Percentiles rank a stretch among this genome's conserved stretches.
Evolutionary conservation across 2,329 filamentous ascomycete species (phyloP).

Genomic region (Fusarium equiseti): DNA sequence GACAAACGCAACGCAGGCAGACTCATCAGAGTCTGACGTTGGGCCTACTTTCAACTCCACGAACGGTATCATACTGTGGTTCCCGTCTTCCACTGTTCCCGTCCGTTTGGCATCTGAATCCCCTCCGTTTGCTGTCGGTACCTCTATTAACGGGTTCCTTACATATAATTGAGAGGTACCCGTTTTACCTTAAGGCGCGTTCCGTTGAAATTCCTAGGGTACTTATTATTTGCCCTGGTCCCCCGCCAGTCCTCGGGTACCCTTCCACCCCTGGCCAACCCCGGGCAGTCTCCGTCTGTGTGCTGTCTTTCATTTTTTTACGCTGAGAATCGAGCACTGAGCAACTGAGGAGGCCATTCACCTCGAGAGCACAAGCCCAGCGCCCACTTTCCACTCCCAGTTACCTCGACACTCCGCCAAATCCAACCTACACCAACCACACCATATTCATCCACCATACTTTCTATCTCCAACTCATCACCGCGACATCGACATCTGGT

Average conservation of each 20-base stretch:
- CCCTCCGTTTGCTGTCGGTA: slow-evolving; percentile 36
- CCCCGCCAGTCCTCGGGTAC: slow-evolving; percentile 29
- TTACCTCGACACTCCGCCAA: slow-evolving; percentile 44
- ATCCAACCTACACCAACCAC: slow-evolving; percentile 45
- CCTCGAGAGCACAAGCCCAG: slow-evolving; percentile 42
- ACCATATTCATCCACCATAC: slow-evolving; percentile 40
- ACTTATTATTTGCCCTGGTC: slow-evolving; percentile 19
- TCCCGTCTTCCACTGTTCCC: slow-evolving; percentile 35
- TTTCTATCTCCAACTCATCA: slow-evolving; percentile 40
- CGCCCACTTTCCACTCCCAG: slow-evolving; percentile 45
- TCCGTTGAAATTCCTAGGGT: slow-evolving; percentile 22
- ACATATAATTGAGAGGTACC: slow-evolving; percentile 37
- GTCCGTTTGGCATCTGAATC: slow-evolving; percentile 32
- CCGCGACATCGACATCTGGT: slow-evolving; percentile 41
- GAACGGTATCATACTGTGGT: slow-evolving; percentile 22
- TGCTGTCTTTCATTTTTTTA: slow-evolving; percentile 34
- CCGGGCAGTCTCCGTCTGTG: slow-evolving; percentile 19
- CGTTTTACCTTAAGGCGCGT: slow-evolving; percentile 23
- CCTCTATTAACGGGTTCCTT: slow-evolving; percentile 22
- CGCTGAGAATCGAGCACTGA: slow-evolving; percentile 20
- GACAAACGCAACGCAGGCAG: not conserved
- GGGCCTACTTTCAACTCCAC: not conserved
- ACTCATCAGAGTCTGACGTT: slow-evolving; percentile 13
- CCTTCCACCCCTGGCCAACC: slow-evolving; percentile 40
- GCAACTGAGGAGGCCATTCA: slow-evolving; percentile 34